Percentiles rank a stretch among this genome's conserved stretches.
These are phyloP conservation scores for Corchorus olitorius DNA, from an alignment of 345 rosid genomes.

Conservation along the genomic window DNA sequence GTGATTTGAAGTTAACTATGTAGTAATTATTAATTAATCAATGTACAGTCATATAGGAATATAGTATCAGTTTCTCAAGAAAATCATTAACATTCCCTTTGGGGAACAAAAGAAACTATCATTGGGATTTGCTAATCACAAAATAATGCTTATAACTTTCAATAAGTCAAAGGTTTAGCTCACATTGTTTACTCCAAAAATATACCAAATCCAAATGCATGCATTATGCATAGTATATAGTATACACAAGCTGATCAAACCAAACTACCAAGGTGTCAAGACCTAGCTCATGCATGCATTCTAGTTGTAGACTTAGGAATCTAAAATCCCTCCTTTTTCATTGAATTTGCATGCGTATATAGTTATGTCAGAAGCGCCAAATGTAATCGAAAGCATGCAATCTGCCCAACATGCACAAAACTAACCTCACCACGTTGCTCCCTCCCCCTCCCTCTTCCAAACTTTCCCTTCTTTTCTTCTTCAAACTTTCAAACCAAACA, in stretches of 20 bases:
- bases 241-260: too few species aligned
- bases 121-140: background rate
- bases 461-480: background rate
- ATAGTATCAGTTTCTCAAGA: background rate
- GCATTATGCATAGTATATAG: too few species aligned
- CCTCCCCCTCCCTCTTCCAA: background rate
- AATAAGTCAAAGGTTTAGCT: background rate
- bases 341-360: too few species aligned
- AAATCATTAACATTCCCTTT: background rate
- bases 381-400: conserved; percentile 9
- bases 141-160: too few species aligned
- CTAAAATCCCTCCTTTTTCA: background rate
- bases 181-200: background rate
- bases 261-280: too few species aligned
- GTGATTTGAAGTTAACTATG: too few species aligned
- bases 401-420: background rate
- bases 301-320: background rate
- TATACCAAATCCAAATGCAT: background rate
- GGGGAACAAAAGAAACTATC: background rate
- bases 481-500: too few species aligned
- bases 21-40: too few species aligned
- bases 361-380: background rate
- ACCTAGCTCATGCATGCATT: too few species aligned
- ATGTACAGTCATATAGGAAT: background rate
- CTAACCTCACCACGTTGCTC: background rate